A percentile compares a stretch with the other conserved stretches of the same genome.
These are phyloP conservation scores for Prinsepia uniflora DNA, from an alignment of 306 rosid species.

Conservation along the genomic window DNA sequence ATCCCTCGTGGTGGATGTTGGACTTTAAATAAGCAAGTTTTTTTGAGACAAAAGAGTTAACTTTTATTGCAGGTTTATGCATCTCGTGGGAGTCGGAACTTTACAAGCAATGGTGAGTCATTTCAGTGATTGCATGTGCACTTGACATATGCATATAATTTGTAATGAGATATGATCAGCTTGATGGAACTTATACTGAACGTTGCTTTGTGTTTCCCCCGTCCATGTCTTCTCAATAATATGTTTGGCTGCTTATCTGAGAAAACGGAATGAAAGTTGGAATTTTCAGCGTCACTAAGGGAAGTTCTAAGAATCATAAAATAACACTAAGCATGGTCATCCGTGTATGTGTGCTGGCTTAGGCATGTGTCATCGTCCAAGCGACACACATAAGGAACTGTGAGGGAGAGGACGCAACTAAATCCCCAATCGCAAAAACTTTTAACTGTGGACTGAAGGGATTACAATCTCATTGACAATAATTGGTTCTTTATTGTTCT, in stretches of 20 bases:
- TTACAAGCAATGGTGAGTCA: conserved; percentile 73
- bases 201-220: background rate
- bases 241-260: background rate
- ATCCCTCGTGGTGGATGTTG: conserved; percentile 5
- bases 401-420: too few species aligned
- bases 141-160: background rate
- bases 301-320: too few species aligned
- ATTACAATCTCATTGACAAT: background rate
- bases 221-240: background rate
- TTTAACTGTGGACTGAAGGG: background rate
- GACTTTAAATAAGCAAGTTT: conserved; percentile 8
- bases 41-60: conserved; percentile 7
- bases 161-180: background rate
- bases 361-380: too few species aligned
- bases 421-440: background rate
- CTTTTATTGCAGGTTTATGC: conserved; percentile 68
- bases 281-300: background rate
- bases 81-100: conserved; percentile 72
- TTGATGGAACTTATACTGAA: background rate
- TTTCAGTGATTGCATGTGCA: conserved; percentile 10
- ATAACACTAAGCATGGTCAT: too few species aligned
- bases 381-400: too few species aligned
- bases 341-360: too few species aligned
- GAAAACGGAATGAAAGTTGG: background rate
- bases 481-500: conserved; percentile 18